A percentile compares a stretch with the other conserved stretches of the same genome.
Evolutionary conservation across 495 filamentous ascomycete genomes (phyloP).

Genomic region (Annulohypoxylon moriforme): DNA sequence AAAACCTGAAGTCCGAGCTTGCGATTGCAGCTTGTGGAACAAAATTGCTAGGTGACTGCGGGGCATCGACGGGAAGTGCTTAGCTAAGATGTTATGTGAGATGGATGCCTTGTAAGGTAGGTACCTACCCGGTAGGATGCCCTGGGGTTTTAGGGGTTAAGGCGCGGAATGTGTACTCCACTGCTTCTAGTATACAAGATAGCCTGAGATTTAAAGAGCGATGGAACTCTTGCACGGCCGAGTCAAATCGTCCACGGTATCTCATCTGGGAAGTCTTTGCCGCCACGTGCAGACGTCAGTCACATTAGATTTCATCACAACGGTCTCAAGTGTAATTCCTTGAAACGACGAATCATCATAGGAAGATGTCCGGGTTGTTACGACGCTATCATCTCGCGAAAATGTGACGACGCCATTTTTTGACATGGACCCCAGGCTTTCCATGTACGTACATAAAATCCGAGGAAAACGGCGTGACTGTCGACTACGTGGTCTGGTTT

Average conservation of each 20-base stretch:
- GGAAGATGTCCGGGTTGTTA: conserved; percentile 14
- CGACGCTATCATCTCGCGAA: conserved; percentile 41
- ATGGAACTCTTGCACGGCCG: conserved; percentile 4
- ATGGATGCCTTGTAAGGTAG: background rate
- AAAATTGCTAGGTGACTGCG: background rate
- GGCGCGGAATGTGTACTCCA: background rate
- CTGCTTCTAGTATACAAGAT: background rate
- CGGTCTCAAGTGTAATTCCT: conserved; percentile 27
- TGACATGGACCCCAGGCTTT: conserved; percentile 9
- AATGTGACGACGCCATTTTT: conserved; percentile 34
- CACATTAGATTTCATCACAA: conserved; percentile 25
- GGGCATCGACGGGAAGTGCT: conserved; percentile 28
- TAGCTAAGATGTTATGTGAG: background rate
- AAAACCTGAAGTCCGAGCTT: conserved; percentile 12
- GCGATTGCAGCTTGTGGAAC: conserved; percentile 24
- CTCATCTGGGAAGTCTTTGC: conserved; percentile 8
- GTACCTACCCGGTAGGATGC: no score
- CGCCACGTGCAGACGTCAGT: conserved; percentile 32
- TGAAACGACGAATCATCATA: conserved; percentile 34
- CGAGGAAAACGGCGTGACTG: conserved; percentile 9
- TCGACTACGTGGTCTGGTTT: background rate
- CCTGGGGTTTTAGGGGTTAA: conserved; percentile 2
- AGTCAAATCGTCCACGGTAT: conserved; percentile 10
- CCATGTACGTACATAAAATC: conserved; percentile 1
- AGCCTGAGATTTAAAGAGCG: conserved; percentile 4